Conservation (phyloP, 2,329 filamentous ascomycete genomes). For the Verticillium nonalfalfae region DNA sequence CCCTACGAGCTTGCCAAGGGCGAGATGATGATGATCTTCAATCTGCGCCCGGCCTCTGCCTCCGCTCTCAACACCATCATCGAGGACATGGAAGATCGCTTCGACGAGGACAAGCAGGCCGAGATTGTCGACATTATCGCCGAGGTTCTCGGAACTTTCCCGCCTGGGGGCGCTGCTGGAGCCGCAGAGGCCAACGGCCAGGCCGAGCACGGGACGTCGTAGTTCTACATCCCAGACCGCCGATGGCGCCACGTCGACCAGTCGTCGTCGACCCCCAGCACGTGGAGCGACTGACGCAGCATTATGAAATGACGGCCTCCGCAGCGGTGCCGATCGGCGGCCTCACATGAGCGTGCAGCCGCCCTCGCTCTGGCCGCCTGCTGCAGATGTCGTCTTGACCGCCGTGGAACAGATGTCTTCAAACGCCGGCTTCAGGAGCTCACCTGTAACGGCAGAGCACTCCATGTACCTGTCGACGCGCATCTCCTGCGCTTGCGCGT, state of each 20-base stretch:
- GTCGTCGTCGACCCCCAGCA: not conserved
- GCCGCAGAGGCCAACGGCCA: conserved; percentile 17
- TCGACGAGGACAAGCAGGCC: conserved; percentile 51
- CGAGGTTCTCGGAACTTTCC: conserved; percentile 51
- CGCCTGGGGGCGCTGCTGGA: conserved; percentile 20
- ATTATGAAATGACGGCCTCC: not conserved
- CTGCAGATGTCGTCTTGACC: conserved; percentile 35
- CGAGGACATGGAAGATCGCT: conserved; percentile 58
- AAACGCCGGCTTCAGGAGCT: conserved; percentile 50
- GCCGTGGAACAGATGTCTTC: conserved; percentile 56
- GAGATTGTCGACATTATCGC: conserved; percentile 50
- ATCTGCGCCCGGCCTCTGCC: conserved; percentile 52
- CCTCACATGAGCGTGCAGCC: conserved; percentile 39
- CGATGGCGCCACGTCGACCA: not conserved
- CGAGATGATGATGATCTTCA: conserved; percentile 63
- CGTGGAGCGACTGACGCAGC: not conserved
- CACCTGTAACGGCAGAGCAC: conserved; percentile 55
- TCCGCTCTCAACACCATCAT: conserved; percentile 56
- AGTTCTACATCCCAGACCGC: conserved; percentile 12
- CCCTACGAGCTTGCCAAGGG: conserved; percentile 59
- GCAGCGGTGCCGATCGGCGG: not conserved
- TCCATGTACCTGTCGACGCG: conserved; percentile 58
- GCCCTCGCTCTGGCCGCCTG: conserved; percentile 48
- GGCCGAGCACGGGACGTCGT: conserved; percentile 21
- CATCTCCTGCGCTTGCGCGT: conserved; percentile 49